Evolutionary conservation across 164 flowering plant species (phyloP).

Genomic region (Magnolia sinica): DNA sequence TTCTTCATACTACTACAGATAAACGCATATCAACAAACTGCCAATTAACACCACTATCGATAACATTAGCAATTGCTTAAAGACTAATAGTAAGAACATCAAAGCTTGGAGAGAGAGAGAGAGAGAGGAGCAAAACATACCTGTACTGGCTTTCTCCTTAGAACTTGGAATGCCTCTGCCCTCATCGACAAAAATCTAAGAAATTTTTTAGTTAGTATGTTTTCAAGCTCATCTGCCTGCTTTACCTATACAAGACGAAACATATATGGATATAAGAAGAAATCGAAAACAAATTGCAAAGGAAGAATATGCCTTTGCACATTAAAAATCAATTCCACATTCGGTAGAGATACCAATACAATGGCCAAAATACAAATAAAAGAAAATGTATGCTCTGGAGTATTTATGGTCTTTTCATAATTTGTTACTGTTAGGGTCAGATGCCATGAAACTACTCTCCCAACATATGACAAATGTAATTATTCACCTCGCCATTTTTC

Average conservation of each 20-base stretch:
- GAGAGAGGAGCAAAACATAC: constrained; percentile 22
- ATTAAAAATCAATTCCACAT: neutral
- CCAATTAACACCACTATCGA: too few relatives aligned
- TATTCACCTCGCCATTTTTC: too few relatives aligned
- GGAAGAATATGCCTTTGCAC: neutral
- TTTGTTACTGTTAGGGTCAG: too few relatives aligned
- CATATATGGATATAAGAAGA: constrained; percentile 9
- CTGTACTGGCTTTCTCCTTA: constrained; percentile 96
- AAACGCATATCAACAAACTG: too few relatives aligned
- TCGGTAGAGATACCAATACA: neutral
- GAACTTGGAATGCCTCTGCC: constrained; percentile 98
- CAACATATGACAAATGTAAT: too few relatives aligned
- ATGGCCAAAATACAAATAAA: neutral
- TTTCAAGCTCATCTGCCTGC: constrained; percentile 97
- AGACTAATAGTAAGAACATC: constrained; percentile 1
- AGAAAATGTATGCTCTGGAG: too few relatives aligned
- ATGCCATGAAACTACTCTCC: too few relatives aligned
- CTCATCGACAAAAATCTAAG: constrained; percentile 98
- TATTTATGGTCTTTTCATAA: too few relatives aligned
- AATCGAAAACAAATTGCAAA: neutral
- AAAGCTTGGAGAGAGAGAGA: neutral
- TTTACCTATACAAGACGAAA: constrained; percentile 54
- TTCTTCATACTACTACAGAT: too few relatives aligned
- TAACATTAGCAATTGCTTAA: too few relatives aligned
- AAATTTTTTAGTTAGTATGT: constrained; percentile 84